Conservation (phyloP, 345 rosid genomes). For the Syzygium grande region DNA sequence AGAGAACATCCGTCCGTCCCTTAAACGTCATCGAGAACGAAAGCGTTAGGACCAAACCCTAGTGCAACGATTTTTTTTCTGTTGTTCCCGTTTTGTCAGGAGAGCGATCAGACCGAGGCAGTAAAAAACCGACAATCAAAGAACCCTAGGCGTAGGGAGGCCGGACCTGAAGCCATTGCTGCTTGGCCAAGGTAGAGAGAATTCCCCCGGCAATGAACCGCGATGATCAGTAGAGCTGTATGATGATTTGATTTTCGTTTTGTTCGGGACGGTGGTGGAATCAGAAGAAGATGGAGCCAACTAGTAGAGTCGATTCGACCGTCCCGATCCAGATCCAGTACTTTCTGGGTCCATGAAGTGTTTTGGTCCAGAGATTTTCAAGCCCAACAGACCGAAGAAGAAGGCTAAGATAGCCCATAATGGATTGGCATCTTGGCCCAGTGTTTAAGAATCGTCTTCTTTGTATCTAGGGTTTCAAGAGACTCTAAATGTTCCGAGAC, state of each 20-base stretch:
- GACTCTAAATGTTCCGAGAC: not conserved
- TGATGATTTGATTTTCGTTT: not conserved
- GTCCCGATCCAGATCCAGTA: not conserved
- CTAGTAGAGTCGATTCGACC: not conserved
- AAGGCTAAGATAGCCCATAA: too few species aligned
- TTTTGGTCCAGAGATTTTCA: not conserved
- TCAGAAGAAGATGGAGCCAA: not conserved
- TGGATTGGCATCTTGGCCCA: not conserved
- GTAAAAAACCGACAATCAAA: not conserved
- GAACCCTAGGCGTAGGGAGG: not conserved
- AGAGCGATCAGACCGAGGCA: not conserved
- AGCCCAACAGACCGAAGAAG: not conserved
- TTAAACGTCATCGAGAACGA: not conserved
- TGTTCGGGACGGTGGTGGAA: not conserved
- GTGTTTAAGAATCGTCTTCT: not conserved
- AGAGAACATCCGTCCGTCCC: not conserved
- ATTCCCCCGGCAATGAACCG: not conserved
- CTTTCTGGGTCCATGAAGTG: not conserved
- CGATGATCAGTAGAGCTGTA: not conserved
- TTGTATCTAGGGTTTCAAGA: not conserved
- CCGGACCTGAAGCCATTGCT: constrained; percentile 7
- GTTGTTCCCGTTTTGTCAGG: not conserved
- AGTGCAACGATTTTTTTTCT: not conserved
- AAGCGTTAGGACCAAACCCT: not conserved
- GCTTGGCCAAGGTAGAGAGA: not conserved